A percentile compares a stretch with the other conserved stretches of the same genome.
Conservation (phyloP, 805 yeast genomes). For the Ogataea trehaloabstinens region DNA sequence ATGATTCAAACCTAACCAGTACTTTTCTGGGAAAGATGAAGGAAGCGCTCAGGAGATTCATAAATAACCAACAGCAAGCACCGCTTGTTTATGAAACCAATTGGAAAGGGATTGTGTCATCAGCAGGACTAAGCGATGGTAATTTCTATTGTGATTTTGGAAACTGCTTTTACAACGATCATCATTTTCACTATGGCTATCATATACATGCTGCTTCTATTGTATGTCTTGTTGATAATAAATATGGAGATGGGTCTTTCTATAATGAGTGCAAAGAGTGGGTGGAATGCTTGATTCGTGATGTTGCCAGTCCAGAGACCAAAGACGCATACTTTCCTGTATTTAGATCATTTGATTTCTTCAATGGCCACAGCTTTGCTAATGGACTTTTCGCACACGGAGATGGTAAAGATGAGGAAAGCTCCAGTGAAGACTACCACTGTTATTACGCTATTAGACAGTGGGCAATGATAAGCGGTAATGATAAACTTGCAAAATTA, state of each 20-base stretch:
- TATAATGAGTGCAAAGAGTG: conserved; percentile 45
- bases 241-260: conserved; percentile 52
- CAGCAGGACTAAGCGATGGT: conserved; percentile 46
- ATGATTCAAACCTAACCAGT: conserved; percentile 51
- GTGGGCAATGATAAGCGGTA: conserved; percentile 63
- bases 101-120: conserved; percentile 77
- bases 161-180: conserved; percentile 77
- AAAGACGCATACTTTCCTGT: conserved; percentile 59
- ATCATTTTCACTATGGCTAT: conserved; percentile 86
- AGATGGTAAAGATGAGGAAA: conserved; percentile 73
- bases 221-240: conserved; percentile 61
- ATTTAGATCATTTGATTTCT: conserved; percentile 68
- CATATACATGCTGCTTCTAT: conserved; percentile 81
- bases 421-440: conserved; percentile 69
- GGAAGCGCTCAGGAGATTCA: conserved; percentile 66
- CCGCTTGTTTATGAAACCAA: conserved; percentile 78
- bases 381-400: conserved; percentile 60
- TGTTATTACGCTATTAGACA: conserved; percentile 66
- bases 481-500: conserved; percentile 49
- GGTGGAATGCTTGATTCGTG: conserved; percentile 62
- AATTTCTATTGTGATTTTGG: conserved; percentile 55
- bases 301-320: conserved; percentile 60
- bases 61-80: conserved; percentile 61
- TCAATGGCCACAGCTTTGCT: conserved; percentile 73
- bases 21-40: conserved; percentile 58